Evolutionary conservation across 495 filamentous ascomycete genomes (phyloP).

Genomic region (Aspergillus incahuasiensis): DNA sequence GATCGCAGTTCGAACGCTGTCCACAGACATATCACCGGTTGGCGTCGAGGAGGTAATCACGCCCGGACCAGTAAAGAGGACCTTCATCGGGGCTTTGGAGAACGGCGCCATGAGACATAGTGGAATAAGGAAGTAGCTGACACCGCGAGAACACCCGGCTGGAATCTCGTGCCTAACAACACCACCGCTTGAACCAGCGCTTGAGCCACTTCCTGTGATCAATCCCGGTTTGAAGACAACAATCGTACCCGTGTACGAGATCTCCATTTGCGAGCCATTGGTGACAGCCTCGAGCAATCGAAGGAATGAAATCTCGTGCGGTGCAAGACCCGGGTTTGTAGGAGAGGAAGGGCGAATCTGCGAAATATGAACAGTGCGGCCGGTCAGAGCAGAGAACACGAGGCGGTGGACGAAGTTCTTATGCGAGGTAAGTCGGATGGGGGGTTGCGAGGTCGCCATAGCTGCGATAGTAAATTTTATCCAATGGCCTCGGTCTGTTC

Average conservation of each 20-base stretch:
- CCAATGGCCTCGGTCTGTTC: constrained; percentile 15
- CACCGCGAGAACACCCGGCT: constrained; percentile 65
- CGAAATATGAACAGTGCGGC: constrained; percentile 82
- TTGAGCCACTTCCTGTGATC: constrained; percentile 72
- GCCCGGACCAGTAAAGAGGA: constrained; percentile 82
- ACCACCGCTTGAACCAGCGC: constrained; percentile 59
- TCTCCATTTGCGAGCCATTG: constrained; percentile 91
- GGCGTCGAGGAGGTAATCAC: constrained; percentile 86
- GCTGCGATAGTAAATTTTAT: constrained; percentile 16
- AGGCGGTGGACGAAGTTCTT: constrained; percentile 78
- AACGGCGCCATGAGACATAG: constrained; percentile 91
- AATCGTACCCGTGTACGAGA: constrained; percentile 90
- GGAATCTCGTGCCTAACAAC: constrained; percentile 75
- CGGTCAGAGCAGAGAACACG: constrained; percentile 86
- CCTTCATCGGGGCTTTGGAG: constrained; percentile 79
- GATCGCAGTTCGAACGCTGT: constrained; percentile 89
- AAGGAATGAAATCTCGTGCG: constrained; percentile 92
- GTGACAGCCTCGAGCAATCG: constrained; percentile 91
- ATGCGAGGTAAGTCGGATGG: constrained; percentile 73
- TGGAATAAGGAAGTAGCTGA: constrained; percentile 89
- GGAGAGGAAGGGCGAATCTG: constrained; percentile 84
- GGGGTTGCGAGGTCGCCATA: constrained; percentile 46
- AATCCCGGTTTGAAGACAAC: constrained; percentile 87
- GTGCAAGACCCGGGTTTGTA: constrained; percentile 78
- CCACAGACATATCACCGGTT: constrained; percentile 78